Conservation (phyloP, 1,284 basidiomycete genomes). For the Hemileia vastatrix region DNA sequence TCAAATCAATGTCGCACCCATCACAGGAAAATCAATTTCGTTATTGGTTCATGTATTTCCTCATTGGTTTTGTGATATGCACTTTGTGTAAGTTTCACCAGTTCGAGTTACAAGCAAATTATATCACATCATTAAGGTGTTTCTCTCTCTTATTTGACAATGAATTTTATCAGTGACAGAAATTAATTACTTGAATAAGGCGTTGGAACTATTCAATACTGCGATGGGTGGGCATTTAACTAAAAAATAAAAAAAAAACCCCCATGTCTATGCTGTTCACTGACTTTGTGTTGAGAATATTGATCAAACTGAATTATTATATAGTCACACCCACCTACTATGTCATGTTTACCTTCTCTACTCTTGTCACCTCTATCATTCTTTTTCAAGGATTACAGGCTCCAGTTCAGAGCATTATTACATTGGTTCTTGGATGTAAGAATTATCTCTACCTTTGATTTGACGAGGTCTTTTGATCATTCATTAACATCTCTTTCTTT, state of each 20-base stretch:
- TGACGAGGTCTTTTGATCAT: slow-evolving; percentile 54
- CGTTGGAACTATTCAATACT: slow-evolving; percentile 89
- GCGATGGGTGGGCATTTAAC: slow-evolving; percentile 48
- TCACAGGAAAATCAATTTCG: slow-evolving; percentile 22
- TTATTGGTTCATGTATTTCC: slow-evolving; percentile 46
- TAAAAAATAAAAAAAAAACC: slow-evolving; percentile 37
- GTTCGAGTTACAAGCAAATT: not conserved
- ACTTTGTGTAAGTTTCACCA: slow-evolving; percentile 57
- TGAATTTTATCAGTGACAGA: slow-evolving; percentile 57
- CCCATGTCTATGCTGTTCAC: slow-evolving; percentile 60
- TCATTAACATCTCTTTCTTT: not conserved
- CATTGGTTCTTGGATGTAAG: slow-evolving; percentile 70
- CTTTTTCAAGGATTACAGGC: slow-evolving; percentile 85
- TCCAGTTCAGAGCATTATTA: slow-evolving; percentile 64
- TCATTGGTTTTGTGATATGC: slow-evolving; percentile 70
- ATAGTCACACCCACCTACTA: slow-evolving; percentile 59
- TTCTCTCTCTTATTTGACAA: slow-evolving; percentile 14
- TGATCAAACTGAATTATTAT: slow-evolving; percentile 36
- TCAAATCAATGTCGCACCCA: not conserved
- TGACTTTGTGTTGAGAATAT: slow-evolving; percentile 43
- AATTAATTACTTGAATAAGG: slow-evolving; percentile 93
- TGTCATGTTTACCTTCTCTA: slow-evolving; percentile 64
- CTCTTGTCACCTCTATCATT: slow-evolving; percentile 50
- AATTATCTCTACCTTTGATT: not conserved
- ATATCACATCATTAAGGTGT: not conserved